These are phyloP conservation scores for Nicotiana sylvestris DNA, from an alignment of 257 asterid genomes.

Conservation along the genomic window DNA sequence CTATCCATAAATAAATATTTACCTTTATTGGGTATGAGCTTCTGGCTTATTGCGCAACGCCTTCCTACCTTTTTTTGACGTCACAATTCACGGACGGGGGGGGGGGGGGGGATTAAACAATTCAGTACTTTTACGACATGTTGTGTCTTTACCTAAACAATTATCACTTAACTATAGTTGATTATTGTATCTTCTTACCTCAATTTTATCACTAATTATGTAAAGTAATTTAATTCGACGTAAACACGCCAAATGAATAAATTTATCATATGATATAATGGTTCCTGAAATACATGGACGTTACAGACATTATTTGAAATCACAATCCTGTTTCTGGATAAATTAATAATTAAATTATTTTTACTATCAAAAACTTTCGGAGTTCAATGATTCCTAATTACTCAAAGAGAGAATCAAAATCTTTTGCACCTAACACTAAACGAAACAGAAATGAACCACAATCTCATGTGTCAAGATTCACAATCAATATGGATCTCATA, in stretches of 20 bases:
- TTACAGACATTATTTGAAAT: background rate
- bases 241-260: background rate
- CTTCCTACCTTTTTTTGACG: background rate
- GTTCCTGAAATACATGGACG: background rate
- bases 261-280: background rate
- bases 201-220: background rate
- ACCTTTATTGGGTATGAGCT: background rate
- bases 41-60: background rate
- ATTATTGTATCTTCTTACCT: background rate
- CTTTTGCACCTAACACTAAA: no score
- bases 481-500: no score
- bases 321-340: no score
- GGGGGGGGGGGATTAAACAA: no score
- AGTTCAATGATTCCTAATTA: no score
- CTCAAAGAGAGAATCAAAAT: no score
- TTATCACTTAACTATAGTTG: background rate
- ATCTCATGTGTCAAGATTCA: no score
- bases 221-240: background rate
- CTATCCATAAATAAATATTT: no score
- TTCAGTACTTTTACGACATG: background rate
- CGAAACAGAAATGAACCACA: background rate
- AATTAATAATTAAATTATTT: no score
- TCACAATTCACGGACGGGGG: background rate
- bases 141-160: background rate
- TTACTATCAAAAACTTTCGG: no score